Percentiles rank a stretch among this genome's conserved stretches.
Evolutionary conservation across 345 rosid species (phyloP).

Genomic region (Salix exigua): DNA sequence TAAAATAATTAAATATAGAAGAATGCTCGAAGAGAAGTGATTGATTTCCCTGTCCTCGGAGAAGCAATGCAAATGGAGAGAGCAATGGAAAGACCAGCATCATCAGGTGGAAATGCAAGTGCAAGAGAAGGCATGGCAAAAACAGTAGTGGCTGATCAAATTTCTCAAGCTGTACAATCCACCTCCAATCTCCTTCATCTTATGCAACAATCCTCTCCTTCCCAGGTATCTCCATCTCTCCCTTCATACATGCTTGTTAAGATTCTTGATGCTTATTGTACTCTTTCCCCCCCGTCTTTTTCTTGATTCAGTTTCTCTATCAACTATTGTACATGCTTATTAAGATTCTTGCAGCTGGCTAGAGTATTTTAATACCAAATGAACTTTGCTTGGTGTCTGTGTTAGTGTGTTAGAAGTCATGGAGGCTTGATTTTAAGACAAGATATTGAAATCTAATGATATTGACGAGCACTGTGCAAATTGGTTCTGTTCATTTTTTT

Average conservation of each 20-base stretch:
- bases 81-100: not conserved
- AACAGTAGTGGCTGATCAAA: constrained; percentile 70
- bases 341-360: no score
- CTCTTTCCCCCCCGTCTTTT: not conserved
- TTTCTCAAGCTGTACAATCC: constrained; percentile 70
- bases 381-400: not conserved
- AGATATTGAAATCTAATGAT: not conserved
- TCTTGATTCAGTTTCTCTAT: no score
- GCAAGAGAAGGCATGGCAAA: constrained; percentile 58
- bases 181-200: constrained; percentile 79
- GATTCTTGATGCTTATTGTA: not conserved
- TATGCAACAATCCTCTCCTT: constrained; percentile 78
- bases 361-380: not conserved
- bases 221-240: constrained; percentile 39
- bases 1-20: not conserved
- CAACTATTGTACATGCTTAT: no score
- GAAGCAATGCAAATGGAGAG: not conserved
- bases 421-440: not conserved
- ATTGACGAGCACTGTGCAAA: not conserved
- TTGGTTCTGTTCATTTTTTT: not conserved
- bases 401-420: not conserved
- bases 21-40: not conserved
- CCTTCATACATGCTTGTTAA: not conserved
- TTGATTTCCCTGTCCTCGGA: not conserved
- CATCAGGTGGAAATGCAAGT: constrained; percentile 1